Evolutionary conservation across 2,329 filamentous ascomycete species (phyloP), one percentile per base, ranked within the genome.

Genomic region (Graphium sp.): DNA sequence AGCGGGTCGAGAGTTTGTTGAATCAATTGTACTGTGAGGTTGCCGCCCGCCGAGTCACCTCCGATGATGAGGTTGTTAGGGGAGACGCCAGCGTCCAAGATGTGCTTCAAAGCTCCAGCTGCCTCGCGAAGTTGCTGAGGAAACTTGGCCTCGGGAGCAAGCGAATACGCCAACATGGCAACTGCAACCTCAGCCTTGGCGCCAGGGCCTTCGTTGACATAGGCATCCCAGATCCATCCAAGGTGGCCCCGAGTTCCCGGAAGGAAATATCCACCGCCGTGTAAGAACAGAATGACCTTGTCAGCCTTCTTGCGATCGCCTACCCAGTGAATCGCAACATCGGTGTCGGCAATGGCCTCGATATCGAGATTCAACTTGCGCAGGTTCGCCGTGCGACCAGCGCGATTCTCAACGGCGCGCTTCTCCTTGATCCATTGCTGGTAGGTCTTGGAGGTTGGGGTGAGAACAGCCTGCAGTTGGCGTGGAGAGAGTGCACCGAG

Each of bases 21-120:
- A 7, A 53, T 33, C 6, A 53, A 28, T 34, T 49, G 45, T 8
- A 39, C 34, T 1, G 45, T 40, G 18, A 55, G 26, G 31, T 53
- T 52, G 0, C 44, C 51, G 10, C 51, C 51, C 0, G 49, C 49
- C 8, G 50, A 53, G 28, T 55, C 51, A 4, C 49, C 49, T 4
- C 50, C 50, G 7, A 54, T 29, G 25, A 51, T 35, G 8, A 55
- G 37, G 27, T 53, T 38, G 3, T 35, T 29, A 0, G 50, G 42
- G 5, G 22, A 22, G 24, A 50, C 34, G 4, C 51, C 52, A 2
- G 39, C 34, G 0, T 36, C 34, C 2, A 53, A 35, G 2, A 54
- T 23, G n/a, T 43, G 38, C 1, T 39, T 37, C 5, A 54, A 39
- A 2, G 44, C 50, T 3, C 41, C 42, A 9, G 34, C 40, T 2